Evolutionary conservation across 2,329 filamentous ascomycete species (phyloP).

Genomic region (Curvularia verruculosa): DNA sequence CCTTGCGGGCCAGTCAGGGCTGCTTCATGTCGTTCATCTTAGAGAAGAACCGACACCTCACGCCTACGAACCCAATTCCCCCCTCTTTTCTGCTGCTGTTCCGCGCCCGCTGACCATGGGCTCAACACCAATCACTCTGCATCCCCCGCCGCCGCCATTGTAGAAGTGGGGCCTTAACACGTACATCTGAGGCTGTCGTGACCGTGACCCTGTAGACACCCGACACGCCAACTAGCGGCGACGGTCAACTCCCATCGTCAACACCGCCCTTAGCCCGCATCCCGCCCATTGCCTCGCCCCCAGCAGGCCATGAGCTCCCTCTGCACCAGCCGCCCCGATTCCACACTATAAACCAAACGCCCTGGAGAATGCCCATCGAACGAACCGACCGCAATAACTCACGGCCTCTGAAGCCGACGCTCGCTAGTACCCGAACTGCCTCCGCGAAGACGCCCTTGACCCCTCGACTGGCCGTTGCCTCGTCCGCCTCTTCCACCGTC

Average conservation of each 20-base stretch:
- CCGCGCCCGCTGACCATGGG: constrained; percentile 27
- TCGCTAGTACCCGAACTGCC: constrained; percentile 64
- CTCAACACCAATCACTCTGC: constrained; percentile 10
- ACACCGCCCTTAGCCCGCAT: constrained; percentile 32
- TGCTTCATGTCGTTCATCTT: constrained; percentile 21
- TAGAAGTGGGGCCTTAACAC: constrained; percentile 19
- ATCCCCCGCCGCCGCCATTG: constrained; percentile 19
- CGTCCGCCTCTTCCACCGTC: constrained; percentile 31
- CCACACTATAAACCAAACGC: constrained; percentile 23
- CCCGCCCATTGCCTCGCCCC: constrained; percentile 31
- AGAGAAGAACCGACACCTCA: constrained; percentile 22
- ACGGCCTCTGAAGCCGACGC: constrained; percentile 70
- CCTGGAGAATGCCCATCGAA: constrained; percentile 48
- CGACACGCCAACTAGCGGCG: constrained; percentile 18
- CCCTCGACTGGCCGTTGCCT: constrained; percentile 61
- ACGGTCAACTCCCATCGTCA: constrained; percentile 30
- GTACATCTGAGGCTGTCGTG: constrained; percentile 25
- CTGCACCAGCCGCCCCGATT: constrained; percentile 21
- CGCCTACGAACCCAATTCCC: constrained; percentile 10
- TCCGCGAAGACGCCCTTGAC: constrained; percentile 61
- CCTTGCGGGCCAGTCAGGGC: constrained; percentile 23
- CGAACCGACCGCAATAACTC: constrained; percentile 56
- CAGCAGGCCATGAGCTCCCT: constrained; percentile 39
- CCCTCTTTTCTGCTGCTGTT: constrained; percentile 20
- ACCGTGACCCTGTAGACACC: constrained; percentile 21